These are phyloP conservation scores for Candida boidinii DNA, from an alignment of 805 yeast genomes.

Conservation along the genomic window DNA sequence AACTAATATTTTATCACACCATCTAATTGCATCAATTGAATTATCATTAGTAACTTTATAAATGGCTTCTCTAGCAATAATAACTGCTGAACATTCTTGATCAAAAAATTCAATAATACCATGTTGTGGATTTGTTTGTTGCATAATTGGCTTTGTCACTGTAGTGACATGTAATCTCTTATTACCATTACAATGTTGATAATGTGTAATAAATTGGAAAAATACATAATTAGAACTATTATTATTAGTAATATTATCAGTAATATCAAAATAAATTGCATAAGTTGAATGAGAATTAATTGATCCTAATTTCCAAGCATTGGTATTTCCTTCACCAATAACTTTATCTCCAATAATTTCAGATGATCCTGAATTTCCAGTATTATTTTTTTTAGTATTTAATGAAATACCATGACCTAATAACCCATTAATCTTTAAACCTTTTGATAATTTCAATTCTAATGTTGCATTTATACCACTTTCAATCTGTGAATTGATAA, in stretches of 20 bases:
- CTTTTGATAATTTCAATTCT: slow-evolving; percentile 43
- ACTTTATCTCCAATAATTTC: slow-evolving; percentile 13
- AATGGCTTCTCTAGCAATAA: slow-evolving; percentile 48
- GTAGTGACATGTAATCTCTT: slow-evolving; percentile 57
- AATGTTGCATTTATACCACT: slow-evolving; percentile 54
- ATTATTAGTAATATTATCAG: slow-evolving; percentile 6
- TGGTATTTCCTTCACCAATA: slow-evolving; percentile 26
- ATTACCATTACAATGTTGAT: slow-evolving; percentile 54
- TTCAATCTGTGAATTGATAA: slow-evolving; percentile 32
- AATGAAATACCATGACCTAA: slow-evolving; percentile 56
- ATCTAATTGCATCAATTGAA: slow-evolving; percentile 34
- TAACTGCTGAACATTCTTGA: slow-evolving; percentile 61
- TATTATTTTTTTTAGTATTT: slow-evolving; percentile 12
- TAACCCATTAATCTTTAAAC: slow-evolving; percentile 47
- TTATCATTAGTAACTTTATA: slow-evolving; percentile 30
- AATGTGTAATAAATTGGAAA: slow-evolving; percentile 49
- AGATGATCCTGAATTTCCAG: slow-evolving; percentile 12
- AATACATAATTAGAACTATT: slow-evolving; percentile 25
- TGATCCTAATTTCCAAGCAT: slow-evolving; percentile 52
- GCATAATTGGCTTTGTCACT: slow-evolving; percentile 33
- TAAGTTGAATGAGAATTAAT: slow-evolving; percentile 51
- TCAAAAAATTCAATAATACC: slow-evolving; percentile 45
- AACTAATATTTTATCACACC: slow-evolving; percentile 39
- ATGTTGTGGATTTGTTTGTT: slow-evolving; percentile 27
- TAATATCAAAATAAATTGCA: slow-evolving; percentile 47